Conservation (phyloP, 116 monocot genomes). For the Trichopus zeylanicus region DNA sequence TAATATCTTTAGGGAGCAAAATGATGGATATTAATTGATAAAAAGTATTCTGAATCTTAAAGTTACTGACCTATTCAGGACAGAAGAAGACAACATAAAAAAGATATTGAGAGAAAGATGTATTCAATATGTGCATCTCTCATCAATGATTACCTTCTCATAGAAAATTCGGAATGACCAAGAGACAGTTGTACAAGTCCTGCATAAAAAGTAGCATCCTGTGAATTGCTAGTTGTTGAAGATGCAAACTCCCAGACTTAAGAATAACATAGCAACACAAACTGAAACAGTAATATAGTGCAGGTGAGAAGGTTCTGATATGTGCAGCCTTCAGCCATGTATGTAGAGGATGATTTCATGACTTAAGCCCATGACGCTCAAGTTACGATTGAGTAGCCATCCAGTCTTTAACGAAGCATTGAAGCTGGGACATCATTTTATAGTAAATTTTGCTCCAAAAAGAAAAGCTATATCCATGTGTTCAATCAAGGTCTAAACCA, state of each 20-base stretch:
- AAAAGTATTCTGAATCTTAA: not conserved
- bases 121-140: not conserved
- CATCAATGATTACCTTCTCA: conserved; percentile 41
- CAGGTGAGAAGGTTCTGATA: too few relatives aligned
- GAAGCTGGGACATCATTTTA: too few relatives aligned
- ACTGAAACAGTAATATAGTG: too few relatives aligned
- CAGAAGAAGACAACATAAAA: not conserved
- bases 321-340: too few relatives aligned
- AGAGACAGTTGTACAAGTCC: conserved; percentile 65
- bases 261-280: not conserved
- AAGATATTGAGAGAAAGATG: not conserved
- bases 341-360: too few relatives aligned
- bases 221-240: not conserved
- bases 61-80: not conserved
- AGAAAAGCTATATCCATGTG: not conserved
- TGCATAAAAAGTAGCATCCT: conserved; percentile 5
- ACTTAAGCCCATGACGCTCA: too few relatives aligned
- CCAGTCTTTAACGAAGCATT: too few relatives aligned
- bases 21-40: too few relatives aligned
- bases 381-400: too few relatives aligned
- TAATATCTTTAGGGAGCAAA: too few relatives aligned
- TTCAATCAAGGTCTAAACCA: not conserved
- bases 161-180: conserved; percentile 60
- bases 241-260: not conserved
- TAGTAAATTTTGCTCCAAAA: too few relatives aligned